Conservation (phyloP, 345 rosid species). For the Eucalyptus viminalis region DNA sequence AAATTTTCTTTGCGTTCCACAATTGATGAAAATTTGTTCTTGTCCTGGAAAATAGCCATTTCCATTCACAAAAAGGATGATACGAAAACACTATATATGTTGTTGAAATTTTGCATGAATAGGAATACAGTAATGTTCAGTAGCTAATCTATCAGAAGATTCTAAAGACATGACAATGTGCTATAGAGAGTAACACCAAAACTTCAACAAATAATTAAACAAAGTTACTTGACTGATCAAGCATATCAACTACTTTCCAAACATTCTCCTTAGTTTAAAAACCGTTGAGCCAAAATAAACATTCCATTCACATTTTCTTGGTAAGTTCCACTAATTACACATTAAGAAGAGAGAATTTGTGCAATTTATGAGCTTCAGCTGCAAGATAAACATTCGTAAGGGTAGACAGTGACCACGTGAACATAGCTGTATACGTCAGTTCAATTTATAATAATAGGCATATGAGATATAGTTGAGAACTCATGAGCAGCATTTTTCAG, state of each 20-base stretch:
- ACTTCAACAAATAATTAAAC: not conserved
- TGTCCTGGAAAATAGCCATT: constrained; percentile 28
- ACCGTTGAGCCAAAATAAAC: not conserved
- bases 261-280: not conserved
- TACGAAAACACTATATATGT: not conserved
- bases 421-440: not conserved
- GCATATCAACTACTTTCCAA: not conserved
- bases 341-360: not conserved
- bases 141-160: not conserved
- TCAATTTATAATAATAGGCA: not conserved
- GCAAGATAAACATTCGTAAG: not conserved
- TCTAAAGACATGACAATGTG: not conserved
- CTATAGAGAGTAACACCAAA: not conserved
- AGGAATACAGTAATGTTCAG: not conserved
- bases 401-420: not conserved
- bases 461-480: not conserved
- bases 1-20: constrained; percentile 23
- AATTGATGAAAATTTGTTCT: constrained; percentile 25
- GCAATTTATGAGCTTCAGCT: not conserved
- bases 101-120: not conserved
- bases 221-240: not conserved
- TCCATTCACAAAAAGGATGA: not conserved
- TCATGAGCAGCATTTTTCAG: not conserved
- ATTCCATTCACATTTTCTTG: not conserved
- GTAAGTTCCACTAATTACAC: not conserved